Percentiles rank a stretch among this genome's conserved stretches.
Conservation (phyloP, 2,329 filamentous ascomycete genomes). For the Alternaria tenuissima region DNA sequence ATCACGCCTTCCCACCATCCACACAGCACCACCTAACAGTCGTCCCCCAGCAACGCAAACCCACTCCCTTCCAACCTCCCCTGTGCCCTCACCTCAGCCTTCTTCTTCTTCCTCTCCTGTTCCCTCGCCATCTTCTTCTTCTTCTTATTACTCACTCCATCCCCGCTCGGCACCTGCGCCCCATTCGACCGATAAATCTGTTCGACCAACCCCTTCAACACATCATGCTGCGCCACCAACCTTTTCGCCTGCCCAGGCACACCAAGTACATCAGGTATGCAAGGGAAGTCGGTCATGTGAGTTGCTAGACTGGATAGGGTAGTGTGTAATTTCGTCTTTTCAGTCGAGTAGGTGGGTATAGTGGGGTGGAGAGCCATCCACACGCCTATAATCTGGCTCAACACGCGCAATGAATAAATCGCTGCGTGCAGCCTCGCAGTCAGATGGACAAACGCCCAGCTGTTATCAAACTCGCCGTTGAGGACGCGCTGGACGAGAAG, state of each 20-base stretch:
- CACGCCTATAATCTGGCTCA: conserved; percentile 49
- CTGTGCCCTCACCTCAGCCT: conserved; percentile 21
- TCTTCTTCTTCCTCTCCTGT: conserved; percentile 36
- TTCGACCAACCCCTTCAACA: conserved; percentile 29
- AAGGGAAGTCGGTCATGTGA: conserved; percentile 33
- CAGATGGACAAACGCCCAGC: conserved; percentile 52
- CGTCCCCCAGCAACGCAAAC: too few relatives aligned
- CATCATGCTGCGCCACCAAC: conserved; percentile 24
- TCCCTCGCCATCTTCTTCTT: conserved; percentile 37
- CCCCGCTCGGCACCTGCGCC: conserved; percentile 27
- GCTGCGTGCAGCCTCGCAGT: conserved; percentile 52
- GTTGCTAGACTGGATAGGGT: conserved; percentile 16
- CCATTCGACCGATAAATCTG: conserved; percentile 39
- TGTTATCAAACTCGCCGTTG: conserved; percentile 42
- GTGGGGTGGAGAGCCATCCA: conserved; percentile 23
- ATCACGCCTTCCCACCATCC: too few relatives aligned
- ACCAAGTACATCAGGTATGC: conserved; percentile 33
- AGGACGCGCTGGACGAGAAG: conserved; percentile 31
- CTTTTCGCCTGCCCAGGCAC: conserved; percentile 35
- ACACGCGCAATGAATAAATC: conserved; percentile 54
- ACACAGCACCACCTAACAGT: too few relatives aligned
- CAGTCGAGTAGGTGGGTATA: not conserved
- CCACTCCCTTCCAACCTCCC: not conserved
- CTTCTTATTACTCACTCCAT: conserved; percentile 29
- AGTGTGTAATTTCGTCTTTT: conserved; percentile 1